Evolutionary conservation across 2,329 filamentous ascomycete species (phyloP), one percentile per base, ranked within the genome.

Genomic region (Nemania sp.): DNA sequence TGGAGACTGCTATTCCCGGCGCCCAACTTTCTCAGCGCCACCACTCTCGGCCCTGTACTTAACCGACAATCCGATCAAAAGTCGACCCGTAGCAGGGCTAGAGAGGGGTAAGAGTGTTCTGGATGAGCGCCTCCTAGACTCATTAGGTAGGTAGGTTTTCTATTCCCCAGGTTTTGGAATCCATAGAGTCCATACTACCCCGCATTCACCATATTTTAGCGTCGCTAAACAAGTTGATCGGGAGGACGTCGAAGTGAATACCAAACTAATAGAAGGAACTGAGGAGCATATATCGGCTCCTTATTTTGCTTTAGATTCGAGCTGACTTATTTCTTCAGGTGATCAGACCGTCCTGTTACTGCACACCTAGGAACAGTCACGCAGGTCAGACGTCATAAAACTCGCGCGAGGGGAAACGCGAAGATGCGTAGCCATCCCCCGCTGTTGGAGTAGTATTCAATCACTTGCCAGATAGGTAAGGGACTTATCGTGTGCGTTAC

Each of bases 111-210:
- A n/a, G 2, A 11, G 18, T 32, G 3, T n/a, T n/a, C 29, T 20
- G 10, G 11, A n/a, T n/a, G 8, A 27, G 15, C 26, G 5, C 27
- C 3, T 20, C 51, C 27, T 32, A n/a, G 7, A 22, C 41, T 7
- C 24, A 47, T 35, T 59, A 35, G 27, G n/a, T 59, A 49, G 13
- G 43, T 35, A 24, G 10, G 43, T n/a, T 45, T n/a, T n/a, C n/a
- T n/a, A n/a, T n/a, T n/a, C n/a, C n/a, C n/a, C n/a, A n/a, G n/a
- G n/a, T n/a, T n/a, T n/a, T n/a, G n/a, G n/a, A n/a, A n/a, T n/a
- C 29, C 29, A 32, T 32, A 32, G 5, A 8, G 29, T 32, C 29
- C 29, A 32, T 32, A 32, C 4, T 32, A 32, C 29, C 29, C 29
- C 29, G 29, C 29, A 32, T 8, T 4, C 5, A 8, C 5, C 29